Conservation (phyloP, 805 yeast species). For the Ogataea thermomethanolica region DNA sequence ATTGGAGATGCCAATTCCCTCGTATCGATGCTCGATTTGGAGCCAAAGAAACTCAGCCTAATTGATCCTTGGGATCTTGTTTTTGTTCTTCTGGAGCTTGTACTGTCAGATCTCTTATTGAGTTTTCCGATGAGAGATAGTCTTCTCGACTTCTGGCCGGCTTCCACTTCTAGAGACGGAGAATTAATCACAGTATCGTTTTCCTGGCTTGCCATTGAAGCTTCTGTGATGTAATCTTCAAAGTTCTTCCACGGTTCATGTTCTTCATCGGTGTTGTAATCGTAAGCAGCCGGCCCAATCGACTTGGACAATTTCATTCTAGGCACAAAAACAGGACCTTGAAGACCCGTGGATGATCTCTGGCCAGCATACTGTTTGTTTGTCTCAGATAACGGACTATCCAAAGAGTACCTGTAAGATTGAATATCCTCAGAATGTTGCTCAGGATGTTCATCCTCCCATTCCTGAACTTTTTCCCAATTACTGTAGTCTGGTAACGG, state of each 20-base stretch:
- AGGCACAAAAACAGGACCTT: conserved; percentile 52
- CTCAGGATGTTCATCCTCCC: conserved; percentile 1
- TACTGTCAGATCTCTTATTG: conserved; percentile 11
- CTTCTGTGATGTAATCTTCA: conserved; percentile 21
- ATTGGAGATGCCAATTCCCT: conserved; percentile 11
- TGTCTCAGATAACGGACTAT: conserved; percentile 2
- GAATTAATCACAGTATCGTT: not conserved
- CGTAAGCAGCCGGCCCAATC: conserved; percentile 15
- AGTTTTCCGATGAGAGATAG: conserved; percentile 17
- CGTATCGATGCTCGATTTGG: conserved; percentile 15
- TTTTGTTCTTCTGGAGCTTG: conserved; percentile 6
- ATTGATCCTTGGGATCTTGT: conserved; percentile 22
- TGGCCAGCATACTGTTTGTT: not conserved
- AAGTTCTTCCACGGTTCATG: conserved; percentile 21
- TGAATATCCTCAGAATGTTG: not conserved
- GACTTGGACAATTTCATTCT: conserved; percentile 18
- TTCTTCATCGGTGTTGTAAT: conserved; percentile 26
- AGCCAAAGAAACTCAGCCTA: conserved; percentile 18
- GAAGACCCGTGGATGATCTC: conserved; percentile 48
- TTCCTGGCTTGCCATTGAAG: conserved; percentile 7
- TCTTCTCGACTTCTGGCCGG: conserved; percentile 14
- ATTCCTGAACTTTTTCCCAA: conserved; percentile 1
- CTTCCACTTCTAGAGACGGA: not conserved
- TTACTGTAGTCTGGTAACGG: conserved; percentile 1
- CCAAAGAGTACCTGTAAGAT: not conserved